Evolutionary conservation across 371 early-diverging fungal species (phyloP), one percentile per base, ranked within the genome.

Genomic region (Syncephalis fuscata): DNA sequence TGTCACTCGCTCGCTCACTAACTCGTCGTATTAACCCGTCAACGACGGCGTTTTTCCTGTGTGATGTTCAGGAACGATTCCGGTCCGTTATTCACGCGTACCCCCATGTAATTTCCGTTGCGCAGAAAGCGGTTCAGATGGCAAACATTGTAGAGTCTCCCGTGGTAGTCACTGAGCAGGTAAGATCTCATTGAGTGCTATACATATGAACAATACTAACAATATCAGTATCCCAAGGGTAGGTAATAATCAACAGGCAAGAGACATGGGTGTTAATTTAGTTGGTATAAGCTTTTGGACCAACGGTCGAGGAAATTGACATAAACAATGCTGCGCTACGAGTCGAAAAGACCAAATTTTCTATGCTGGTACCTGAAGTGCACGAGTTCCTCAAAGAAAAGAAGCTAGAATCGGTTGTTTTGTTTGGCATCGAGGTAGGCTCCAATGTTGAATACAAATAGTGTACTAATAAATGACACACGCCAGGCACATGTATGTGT

Each of bases 11-110:
- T 55, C 54, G 38, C 50, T 61, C 40, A 57, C 55, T 22, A 4
- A 32, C 32, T 32, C 32, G 32, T 32, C 53, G 57, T 44, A 41
- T 73, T 45, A 58, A 68, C 46, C 76, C 74, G 44, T 56, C 68
- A 47, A 65, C 76, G 15, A 85, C 88, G 0, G 87, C 86, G n/a
- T 77, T 94, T 55, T 80, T 94, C 52, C 64, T 90, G 39, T 94
- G 96, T 62, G 93, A 95, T 60, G 74, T 95, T 46, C 93, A 95
- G 67, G 88, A 87, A 44, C 72, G 76, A 46, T 95, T 95, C 68
- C 70, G 82, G 51, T 54, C 71, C 1, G 67, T 68, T 42, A 92
- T 92, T 61, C 80, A 80, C 70, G 76, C 80, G 32, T 90, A 74
- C 51, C 75, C 76, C 21, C 73, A 77, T 25, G 71, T 95, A 37